Base-by-base conservation (phyloP, 257 asterid genomes). In the Haberlea rhodopensis region DNA sequence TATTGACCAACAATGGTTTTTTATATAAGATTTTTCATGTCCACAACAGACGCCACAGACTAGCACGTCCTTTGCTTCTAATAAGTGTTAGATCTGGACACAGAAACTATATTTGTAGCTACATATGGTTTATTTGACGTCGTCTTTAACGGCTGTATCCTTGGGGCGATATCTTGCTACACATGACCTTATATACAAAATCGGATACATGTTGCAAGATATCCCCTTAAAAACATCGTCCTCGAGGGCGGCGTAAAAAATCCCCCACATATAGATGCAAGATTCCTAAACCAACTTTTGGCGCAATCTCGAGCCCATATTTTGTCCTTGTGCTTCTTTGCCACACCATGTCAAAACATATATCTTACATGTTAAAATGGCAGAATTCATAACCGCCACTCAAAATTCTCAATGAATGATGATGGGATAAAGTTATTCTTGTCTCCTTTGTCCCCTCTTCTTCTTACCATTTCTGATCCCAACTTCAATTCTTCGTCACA, bases 351-450 rank as follows among this genome's bases (percentile, higher is more conserved):
- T 57, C 13, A 19, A 5, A 4, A 16, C n/a, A 22, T 22, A 11
- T 70, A 67, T 78, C 74, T 69, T 51, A 73, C 89, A 79, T 76
- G 88, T 82, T 85, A 49, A 62, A 72, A 67, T 79, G 88, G 71
- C 84, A 83, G 92, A 56, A 75, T 15, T 69, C 60, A 64, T 61
- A 71, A 71, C 85, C 69, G 16, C 75, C 58, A 58, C 43, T 76
- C 46, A 37, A 3, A 37, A 10, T 37, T 37, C 11, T 11, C 46
- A 61, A 81, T 85, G 75, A 83, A 65, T 71, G 75, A 63, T 75
- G n/a, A 80, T 85, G 90, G 94, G 84, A 71, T 71, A 72, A 83
- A 78, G 79, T 31, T 55, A 37, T 66, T 21, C 78, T 72, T 83
- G 87, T 80, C 81, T 73, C 71, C 79, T 37, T 60, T 72, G 87